Evolutionary conservation across 2,329 filamentous ascomycete species (phyloP).

Genomic region (Acrodontium crateriforme): DNA sequence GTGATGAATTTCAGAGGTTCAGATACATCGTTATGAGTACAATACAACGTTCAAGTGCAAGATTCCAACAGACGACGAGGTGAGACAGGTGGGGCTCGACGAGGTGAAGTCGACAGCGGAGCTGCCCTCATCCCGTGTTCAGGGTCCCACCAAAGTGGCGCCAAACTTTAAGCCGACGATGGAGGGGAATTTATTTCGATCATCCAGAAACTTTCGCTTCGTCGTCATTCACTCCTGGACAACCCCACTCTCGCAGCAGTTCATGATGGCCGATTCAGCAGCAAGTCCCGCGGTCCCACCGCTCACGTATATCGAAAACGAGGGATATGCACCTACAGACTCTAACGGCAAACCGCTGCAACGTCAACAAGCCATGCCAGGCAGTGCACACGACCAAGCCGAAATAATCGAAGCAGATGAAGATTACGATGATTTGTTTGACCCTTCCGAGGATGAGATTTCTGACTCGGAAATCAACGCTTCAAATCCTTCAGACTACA

Average conservation of each 20-base stretch:
- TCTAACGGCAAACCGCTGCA: too few species aligned
- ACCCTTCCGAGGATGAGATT: constrained; percentile 41
- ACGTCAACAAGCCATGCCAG: constrained; percentile 13
- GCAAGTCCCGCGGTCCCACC: constrained; percentile 13
- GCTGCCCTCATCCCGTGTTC: too few species aligned
- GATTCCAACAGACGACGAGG: too few species aligned
- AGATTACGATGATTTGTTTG: constrained; percentile 50
- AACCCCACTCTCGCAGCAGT: not conserved
- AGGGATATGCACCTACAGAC: constrained; percentile 17
- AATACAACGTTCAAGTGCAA: too few species aligned
- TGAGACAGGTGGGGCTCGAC: too few species aligned
- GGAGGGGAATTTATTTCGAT: too few species aligned
- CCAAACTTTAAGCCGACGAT: too few species aligned
- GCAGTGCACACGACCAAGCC: constrained; percentile 12
- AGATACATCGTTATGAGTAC: too few species aligned
- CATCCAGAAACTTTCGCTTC: too few species aligned
- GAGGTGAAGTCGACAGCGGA: too few species aligned
- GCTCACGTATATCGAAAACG: constrained; percentile 18
- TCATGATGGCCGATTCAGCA: constrained; percentile 8
- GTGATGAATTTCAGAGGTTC: too few species aligned
- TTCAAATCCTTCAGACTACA: constrained; percentile 52
- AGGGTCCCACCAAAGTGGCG: too few species aligned
- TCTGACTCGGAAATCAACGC: constrained; percentile 47
- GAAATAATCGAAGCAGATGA: constrained; percentile 22
- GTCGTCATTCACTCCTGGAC: not conserved